Base-by-base conservation (phyloP, 306 rosid species). In the Malus orientalis region DNA sequence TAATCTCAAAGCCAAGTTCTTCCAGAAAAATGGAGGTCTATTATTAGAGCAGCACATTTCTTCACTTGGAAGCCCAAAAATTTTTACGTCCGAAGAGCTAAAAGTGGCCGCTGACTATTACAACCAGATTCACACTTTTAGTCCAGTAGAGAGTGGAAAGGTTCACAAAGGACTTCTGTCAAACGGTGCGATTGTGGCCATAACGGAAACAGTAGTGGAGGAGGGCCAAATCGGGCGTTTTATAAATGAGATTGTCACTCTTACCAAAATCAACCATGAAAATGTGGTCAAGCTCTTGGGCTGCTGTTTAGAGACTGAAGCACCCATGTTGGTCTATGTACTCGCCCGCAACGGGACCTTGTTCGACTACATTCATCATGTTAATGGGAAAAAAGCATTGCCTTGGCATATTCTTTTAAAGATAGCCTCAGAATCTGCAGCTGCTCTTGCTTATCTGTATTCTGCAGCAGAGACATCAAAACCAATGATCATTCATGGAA, bases 381-480 rank as follows among this genome's bases (percentile, higher is more conserved):
- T 13, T 55, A 55, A 71, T 5, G 12, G 29, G 30, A 71, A 53
- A 44, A 13, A 16, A 19, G n/a, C 45, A 32, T 71, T 29, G 63
- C 8, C 75, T 20, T 55, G 66, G 67, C 63, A 36, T 36, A 2
- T 2, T 15, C 66, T 57, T 57, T 10, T 36, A 8, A 8, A 57
- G 53, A 57, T 72, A 72, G 66, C 66, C 19, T 33, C 76, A 57
- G 76, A 72, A 33, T 12, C 76, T 9, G 73, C 73, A 20, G 30
- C 54, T 4, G 72, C 20, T 3, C 73, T 76, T 8, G 66, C 73
- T 47, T 76, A 66, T 66, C 22, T 66, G 19, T 57, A 65, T 40
- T 65, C 74, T 6, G 27, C 74, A 29, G 38, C 14, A 29, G 38
- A 29, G 11, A 5, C 67, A 4, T 51, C 36, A 11, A 70, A 14